Evolutionary conservation across 1,284 basidiomycete genomes (phyloP), one percentile per base, ranked within the genome.

Genomic region (Trichosporon ovoides): DNA sequence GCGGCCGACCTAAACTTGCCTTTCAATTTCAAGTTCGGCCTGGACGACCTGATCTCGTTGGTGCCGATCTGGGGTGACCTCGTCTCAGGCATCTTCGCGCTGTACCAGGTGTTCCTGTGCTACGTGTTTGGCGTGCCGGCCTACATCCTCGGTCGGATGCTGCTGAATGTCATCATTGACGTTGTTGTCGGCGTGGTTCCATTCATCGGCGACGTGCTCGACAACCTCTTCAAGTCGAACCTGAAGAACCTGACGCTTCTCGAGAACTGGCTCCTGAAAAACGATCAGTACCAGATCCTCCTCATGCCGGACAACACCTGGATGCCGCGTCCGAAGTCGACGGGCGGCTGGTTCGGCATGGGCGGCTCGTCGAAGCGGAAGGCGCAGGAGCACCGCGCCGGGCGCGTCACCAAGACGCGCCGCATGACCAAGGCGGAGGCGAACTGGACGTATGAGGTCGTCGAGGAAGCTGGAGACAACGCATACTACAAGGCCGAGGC

Each of bases 151-250:
- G 67, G 60, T 2, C 67, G 67, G 38, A 78, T 78, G 77, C 71
- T 77, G 38, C 50, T 73, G 55, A 75, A 72, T 36, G 72, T 76
- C 19, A 2, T 75, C 24, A 52, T 73, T 18, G 75, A 78, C 61
- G 65, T 70, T n/a, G n/a, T 63, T 11, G 73, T 75, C 3, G 75
- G 75, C 22, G 61, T 77, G 38, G 69, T 78, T 9, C 77, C 77
- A 5, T 37, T 76, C 36, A 57, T 78, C 28, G 76, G 76, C 28
- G 76, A 77, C 60, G 65, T 76, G 50, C 64, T 78, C 48, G 77
- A 78, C 66, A 77, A 77, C 61, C 69, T 76, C 20, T 78, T 73
- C 66, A 78, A 78, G 57, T 69, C 73, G 18, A 78, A 78, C 58
- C 62, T 78, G 11, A 69, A 73, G 14, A 78, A 78, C 62, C 67